Conservation (phyloP, 2,329 filamentous ascomycete genomes). For the Colletotrichum navitas region DNA sequence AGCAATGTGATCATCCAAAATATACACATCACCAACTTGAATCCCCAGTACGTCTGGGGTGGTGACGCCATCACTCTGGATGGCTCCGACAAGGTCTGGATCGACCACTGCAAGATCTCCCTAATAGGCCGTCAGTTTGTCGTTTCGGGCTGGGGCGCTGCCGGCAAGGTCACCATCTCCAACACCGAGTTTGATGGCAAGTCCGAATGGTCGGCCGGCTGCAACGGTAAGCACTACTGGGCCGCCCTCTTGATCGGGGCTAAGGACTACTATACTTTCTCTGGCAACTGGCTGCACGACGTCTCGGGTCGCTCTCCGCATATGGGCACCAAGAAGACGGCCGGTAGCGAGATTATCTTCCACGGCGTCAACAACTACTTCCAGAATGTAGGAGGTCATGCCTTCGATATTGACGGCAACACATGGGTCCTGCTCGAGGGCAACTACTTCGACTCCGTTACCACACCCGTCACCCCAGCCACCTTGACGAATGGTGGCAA, state of each 20-base stretch:
- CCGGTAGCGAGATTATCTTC: conserved; percentile 41
- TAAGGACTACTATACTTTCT: conserved; percentile 45
- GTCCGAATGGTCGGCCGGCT: conserved; percentile 48
- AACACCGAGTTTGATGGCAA: conserved; percentile 56
- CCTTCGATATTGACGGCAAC: conserved; percentile 62
- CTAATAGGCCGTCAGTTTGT: conserved; percentile 57
- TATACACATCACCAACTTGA: conserved; percentile 59
- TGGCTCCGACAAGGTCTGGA: conserved; percentile 46
- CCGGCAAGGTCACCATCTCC: conserved; percentile 51
- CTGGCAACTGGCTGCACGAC: conserved; percentile 49
- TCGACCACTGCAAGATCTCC: conserved; percentile 55
- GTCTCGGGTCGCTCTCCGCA: conserved; percentile 48
- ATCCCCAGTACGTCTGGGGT: conserved; percentile 50
- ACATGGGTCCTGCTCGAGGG: conserved; percentile 47
- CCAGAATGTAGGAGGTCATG: conserved; percentile 55
- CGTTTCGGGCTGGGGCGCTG: conserved; percentile 52
- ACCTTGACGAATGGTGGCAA: conserved; percentile 44
- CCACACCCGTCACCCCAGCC: conserved; percentile 52
- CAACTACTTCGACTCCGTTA: conserved; percentile 56
- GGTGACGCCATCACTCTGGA: conserved; percentile 56
- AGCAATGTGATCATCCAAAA: conserved; percentile 67
- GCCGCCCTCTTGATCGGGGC: conserved; percentile 49
- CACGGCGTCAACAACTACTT: conserved; percentile 50
- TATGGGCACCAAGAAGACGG: conserved; percentile 41
- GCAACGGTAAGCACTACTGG: conserved; percentile 52